Evolutionary conservation across 164 flowering plant species (phyloP).

Genomic region (Vitis rupestris): DNA sequence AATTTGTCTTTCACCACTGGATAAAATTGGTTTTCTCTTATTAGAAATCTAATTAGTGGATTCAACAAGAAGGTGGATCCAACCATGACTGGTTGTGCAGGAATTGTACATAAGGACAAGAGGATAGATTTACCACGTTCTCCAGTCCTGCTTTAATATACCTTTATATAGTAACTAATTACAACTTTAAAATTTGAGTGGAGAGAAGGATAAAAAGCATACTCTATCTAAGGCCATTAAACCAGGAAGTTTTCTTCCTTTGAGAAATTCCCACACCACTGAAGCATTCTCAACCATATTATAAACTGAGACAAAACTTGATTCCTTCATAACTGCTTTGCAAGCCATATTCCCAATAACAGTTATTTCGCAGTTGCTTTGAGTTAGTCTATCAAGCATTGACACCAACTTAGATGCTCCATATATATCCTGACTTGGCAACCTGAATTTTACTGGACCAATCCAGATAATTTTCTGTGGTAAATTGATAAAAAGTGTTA

Average conservation of each 20-base stretch:
- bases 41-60: too few species aligned
- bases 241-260: slow-evolving; percentile 76
- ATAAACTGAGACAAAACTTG: slow-evolving; percentile 25
- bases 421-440: slow-evolving; percentile 16
- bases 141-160: too few species aligned
- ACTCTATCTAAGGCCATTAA: slow-evolving; percentile 79
- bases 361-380: slow-evolving; percentile 47
- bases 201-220: slow-evolving; percentile 18
- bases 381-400: slow-evolving; percentile 41
- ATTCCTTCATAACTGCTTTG: slow-evolving; percentile 27
- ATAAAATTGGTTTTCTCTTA: too few species aligned
- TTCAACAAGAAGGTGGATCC: too few species aligned
- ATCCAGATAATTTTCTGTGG: slow-evolving; percentile 76
- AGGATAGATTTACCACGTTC: too few species aligned
- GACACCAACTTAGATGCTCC: slow-evolving; percentile 53
- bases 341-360: slow-evolving; percentile 65
- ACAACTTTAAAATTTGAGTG: neutral
- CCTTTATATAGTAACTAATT: too few species aligned
- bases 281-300: slow-evolving; percentile 55
- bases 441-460: slow-evolving; percentile 62
- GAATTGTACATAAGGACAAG: too few species aligned
- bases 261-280: slow-evolving; percentile 75
- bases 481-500: neutral
- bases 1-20: too few species aligned
- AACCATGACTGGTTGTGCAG: too few species aligned